Base-by-base conservation (phyloP, 1,284 basidiomycete species). In the Cryptococcus deneoformans region DNA sequence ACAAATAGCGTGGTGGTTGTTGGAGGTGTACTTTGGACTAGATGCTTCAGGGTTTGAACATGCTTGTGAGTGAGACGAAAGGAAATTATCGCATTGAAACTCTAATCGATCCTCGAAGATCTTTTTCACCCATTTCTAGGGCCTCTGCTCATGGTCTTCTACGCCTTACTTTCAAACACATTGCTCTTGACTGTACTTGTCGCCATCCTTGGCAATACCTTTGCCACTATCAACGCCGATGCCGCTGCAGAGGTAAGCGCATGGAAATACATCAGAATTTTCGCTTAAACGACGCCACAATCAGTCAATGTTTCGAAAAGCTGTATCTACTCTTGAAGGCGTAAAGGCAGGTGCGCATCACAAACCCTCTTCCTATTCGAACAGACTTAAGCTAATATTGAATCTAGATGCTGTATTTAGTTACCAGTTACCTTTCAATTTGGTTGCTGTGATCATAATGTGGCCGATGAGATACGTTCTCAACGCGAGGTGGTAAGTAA, bases 131-230 rank as follows among this genome's bases (percentile, higher is more conserved):
- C 85, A 0, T 74, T 87, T 16, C 88, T 96, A 57, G 93, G 93
- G 0, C 93, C 93, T 4, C 69, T 89, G 3, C 79, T 96, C 51
- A 91, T 96, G 87, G 87, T 80, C 50, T 69, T 84, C 3, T 93
- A 91, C 69, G 89, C 89, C 6, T 89, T 89, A 72, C 70, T 94
- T 64, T 92, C 89, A 65, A 95, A 94, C 68, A 95, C 92, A 0
- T 79, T 75, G 14, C 63, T 78, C 54, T 63, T 77, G 50, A 76
- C 67, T 36, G 69, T 79, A 48, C 66, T 73, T 48, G 65, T 80
- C 87, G 92, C 80, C 6, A 93, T 96, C 49, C 81, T 97, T 20
- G 92, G 91, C 7, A 90, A 96, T 72, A 97, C 93, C 0, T 97
- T 96, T 73, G 86, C 91, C 0, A 89, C 84, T 16, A 92, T 96